Conservation (phyloP, 2,329 filamentous ascomycete genomes). For the Trichoderma atroviride region DNA sequence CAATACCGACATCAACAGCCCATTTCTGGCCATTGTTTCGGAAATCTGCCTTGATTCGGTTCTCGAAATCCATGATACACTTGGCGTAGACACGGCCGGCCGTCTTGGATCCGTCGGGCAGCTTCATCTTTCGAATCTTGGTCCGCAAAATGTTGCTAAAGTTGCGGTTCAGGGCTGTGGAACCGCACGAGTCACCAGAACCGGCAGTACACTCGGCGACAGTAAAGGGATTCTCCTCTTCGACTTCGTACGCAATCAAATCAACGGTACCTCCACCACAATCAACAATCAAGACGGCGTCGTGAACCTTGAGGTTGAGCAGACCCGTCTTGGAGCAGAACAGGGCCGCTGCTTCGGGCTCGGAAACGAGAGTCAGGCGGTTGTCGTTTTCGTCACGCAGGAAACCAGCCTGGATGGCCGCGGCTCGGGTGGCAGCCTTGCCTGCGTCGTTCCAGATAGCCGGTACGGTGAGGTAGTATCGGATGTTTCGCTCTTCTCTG, state of each 20-base stretch:
- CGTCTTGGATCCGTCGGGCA: slow-evolving; percentile 94
- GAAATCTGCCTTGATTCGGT: slow-evolving; percentile 99
- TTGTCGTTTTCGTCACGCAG: slow-evolving; percentile 97
- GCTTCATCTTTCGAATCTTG: slow-evolving; percentile 99
- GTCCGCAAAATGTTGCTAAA: slow-evolving; percentile 97
- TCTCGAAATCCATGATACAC: slow-evolving; percentile 99
- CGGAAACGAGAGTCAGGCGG: slow-evolving; percentile 88
- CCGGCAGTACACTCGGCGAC: slow-evolving; percentile 97
- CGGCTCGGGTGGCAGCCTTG: slow-evolving; percentile 93
- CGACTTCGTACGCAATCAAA: slow-evolving; percentile 97
- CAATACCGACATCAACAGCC: slow-evolving; percentile 98
- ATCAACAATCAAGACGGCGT: slow-evolving; percentile 97
- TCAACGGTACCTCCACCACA: slow-evolving; percentile 98
- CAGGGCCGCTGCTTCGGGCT: slow-evolving; percentile 94
- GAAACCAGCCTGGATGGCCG: slow-evolving; percentile 96
- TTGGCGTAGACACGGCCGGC: slow-evolving; percentile 98
- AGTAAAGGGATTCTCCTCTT: slow-evolving; percentile 95
- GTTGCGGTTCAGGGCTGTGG: slow-evolving; percentile 96
- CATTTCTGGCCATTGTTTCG: slow-evolving; percentile 98
- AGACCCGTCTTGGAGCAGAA: slow-evolving; percentile 98
- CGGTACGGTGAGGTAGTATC: slow-evolving; percentile 97
- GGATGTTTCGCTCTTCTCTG: slow-evolving; percentile 95
- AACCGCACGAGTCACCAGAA: slow-evolving; percentile 96
- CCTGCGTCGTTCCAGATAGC: slow-evolving; percentile 99
- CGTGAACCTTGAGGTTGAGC: slow-evolving; percentile 95